Base-by-base conservation (phyloP, 495 filamentous ascomycete species). In the Halenospora varia region DNA sequence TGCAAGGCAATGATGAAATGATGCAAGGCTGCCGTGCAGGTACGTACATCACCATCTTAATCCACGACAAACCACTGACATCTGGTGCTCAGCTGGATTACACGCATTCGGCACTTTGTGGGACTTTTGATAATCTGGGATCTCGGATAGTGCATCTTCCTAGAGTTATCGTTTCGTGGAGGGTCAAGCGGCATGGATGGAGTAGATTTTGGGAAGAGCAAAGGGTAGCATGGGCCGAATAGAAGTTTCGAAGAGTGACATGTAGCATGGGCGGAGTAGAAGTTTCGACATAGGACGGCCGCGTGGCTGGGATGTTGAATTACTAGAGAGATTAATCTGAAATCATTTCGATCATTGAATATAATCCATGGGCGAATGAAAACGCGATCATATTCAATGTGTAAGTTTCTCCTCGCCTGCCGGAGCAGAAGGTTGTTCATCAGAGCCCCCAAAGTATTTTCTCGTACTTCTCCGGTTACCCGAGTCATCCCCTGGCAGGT, bases 1-100 rank as follows among this genome's bases (percentile, higher is more conserved):
- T 49, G 69, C 65, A 69, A 53, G 73, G 73, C 19, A 76, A 76
- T 50, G 72, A 73, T 55, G 73, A 76, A 66, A 74, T 76, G 72
- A 73, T 75, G 70, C 68, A 69, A 53, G 73, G 73, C 25, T 76
- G 73, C 59, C 63, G 60, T 53, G 69, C 42, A 55, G 68, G 71
- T 73, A 65, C n/a, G 71, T 67, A 50, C 39, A 52, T 48, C 40
- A 54, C 19, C 18, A 53, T 60, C 35, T 47, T 55, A 50, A 57
- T 26, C 39, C 2, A 18, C 25, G 18, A 24, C 2, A 44, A 39
- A 60, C 53, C 40, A 53, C 62, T 66, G 55, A 70, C 57, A 17
- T 61, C 35, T 45, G 39, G 13, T 48, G 48, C 35, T 45, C 25
- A 68, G 71, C 65, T 49, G 72, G 72, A 48, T 23, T 76, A 60